These are phyloP conservation scores for Candida schatavii DNA, from an alignment of 805 yeast species.

Conservation along the genomic window DNA sequence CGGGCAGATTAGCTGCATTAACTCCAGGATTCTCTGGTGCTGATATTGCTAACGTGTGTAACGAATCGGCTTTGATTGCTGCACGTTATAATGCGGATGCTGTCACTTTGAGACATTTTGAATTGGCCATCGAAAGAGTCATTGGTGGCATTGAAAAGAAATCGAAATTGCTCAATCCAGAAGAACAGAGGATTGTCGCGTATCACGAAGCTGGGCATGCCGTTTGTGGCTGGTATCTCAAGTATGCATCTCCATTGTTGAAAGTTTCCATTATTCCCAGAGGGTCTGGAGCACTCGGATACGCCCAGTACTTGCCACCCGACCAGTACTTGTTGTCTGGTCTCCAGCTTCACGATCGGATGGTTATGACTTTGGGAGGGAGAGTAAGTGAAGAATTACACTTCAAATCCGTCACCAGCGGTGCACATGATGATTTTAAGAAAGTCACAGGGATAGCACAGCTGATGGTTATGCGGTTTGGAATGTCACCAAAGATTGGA, in stretches of 20 bases:
- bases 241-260: constrained; percentile 87
- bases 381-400: constrained; percentile 94
- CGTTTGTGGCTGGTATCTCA: constrained; percentile 93
- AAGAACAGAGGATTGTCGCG: constrained; percentile 88
- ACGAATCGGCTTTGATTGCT: constrained; percentile 96
- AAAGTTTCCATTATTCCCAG: constrained; percentile 97
- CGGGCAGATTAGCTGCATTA: constrained; percentile 88
- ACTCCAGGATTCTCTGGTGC: constrained; percentile 99
- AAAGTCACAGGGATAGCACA: constrained; percentile 93
- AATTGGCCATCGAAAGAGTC: constrained; percentile 94
- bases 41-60: constrained; percentile 94
- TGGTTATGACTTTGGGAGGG: constrained; percentile 98
- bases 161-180: constrained; percentile 75
- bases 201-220: constrained; percentile 99
- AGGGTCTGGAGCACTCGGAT: constrained; percentile 95
- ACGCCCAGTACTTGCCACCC: constrained; percentile 95
- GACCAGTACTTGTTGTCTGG: constrained; percentile 79
- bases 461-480: constrained; percentile 87
- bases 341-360: constrained; percentile 78
- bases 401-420: constrained; percentile 88
- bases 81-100: constrained; percentile 76
- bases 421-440: constrained; percentile 95
- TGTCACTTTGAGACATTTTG: constrained; percentile 80
- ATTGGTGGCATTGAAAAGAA: constrained; percentile 95
- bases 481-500: constrained; percentile 90